Percentiles rank a stretch among this genome's conserved stretches.
phyloP scores from a whole-genome alignment of 2,329 filamentous ascomycete genomes.

The Aspergillus cejpii region DNA sequence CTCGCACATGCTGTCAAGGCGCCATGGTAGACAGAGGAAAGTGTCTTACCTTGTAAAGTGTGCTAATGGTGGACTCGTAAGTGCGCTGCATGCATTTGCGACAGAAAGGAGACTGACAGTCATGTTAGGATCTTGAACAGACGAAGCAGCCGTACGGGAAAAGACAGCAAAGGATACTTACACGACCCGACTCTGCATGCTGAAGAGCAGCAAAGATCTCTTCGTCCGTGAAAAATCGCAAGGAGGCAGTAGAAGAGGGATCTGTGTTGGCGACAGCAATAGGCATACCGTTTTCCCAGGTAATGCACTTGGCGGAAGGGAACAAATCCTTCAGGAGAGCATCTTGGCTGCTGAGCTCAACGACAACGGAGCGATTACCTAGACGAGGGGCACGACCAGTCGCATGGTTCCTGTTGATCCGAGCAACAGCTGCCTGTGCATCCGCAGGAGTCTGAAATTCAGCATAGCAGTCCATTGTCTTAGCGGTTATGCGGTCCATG shows the following conservation, averaged over 20 bases:
- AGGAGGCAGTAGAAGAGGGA: conserved; percentile 45
- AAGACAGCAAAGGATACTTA: conserved; percentile 28
- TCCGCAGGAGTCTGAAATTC: conserved; percentile 39
- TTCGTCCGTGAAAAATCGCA: conserved; percentile 47
- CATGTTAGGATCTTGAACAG: not conserved
- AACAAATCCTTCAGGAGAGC: conserved; percentile 48
- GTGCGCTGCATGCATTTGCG: conserved; percentile 47
- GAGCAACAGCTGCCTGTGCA: conserved; percentile 35
- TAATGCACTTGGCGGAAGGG: conserved; percentile 46
- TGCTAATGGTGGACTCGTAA: conserved; percentile 49
- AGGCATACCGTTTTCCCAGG: conserved; percentile 39
- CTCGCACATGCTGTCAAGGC: not conserved
- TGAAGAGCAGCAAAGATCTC: conserved; percentile 44
- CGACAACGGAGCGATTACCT: conserved; percentile 44
- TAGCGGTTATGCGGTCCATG: conserved; percentile 52
- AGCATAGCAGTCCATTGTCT: conserved; percentile 50
- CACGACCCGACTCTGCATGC: conserved; percentile 47
- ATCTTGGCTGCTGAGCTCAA: conserved; percentile 44
- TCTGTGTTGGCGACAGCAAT: conserved; percentile 33
- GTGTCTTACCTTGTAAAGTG: conserved; percentile 43
- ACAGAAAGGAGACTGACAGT: conserved; percentile 39
- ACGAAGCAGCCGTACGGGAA: not conserved
- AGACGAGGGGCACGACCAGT: conserved; percentile 39
- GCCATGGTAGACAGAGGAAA: not conserved
- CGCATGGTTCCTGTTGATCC: conserved; percentile 32